A percentile compares a stretch with the other conserved stretches of the same genome.
Conservation (phyloP, 1,284 basidiomycete species). For the Austroboletus rostrupii region DNA sequence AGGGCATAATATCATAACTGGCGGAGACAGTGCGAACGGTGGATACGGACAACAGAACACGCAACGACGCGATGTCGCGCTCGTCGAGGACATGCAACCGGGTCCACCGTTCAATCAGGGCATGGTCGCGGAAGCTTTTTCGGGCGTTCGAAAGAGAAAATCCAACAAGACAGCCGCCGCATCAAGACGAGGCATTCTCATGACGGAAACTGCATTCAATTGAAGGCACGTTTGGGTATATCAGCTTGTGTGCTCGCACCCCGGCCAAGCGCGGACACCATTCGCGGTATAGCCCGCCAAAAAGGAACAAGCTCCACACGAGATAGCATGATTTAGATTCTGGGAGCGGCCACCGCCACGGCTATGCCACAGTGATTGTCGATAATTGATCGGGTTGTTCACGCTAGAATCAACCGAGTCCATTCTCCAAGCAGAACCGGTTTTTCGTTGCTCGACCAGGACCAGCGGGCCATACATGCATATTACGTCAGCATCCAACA, state of each 20-base stretch:
- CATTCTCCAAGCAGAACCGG: constrained; percentile 1
- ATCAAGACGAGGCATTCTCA: background rate
- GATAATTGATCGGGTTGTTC: constrained; percentile 11
- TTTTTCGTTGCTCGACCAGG: background rate
- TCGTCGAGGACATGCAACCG: background rate
- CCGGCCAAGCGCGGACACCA: background rate
- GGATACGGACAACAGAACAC: background rate
- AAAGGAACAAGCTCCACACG: constrained; percentile 1
- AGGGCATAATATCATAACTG: background rate
- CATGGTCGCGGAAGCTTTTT: constrained; percentile 4
- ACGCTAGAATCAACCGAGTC: background rate
- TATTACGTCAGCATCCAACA: constrained; percentile 24
- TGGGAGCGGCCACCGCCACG: background rate
- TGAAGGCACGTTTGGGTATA: constrained; percentile 6
- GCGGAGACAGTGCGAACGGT: constrained; percentile 1
- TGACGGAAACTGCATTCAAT: constrained; percentile 8
- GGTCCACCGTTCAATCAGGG: background rate
- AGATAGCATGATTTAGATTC: background rate
- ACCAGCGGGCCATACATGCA: background rate
- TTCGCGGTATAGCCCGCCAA: background rate
- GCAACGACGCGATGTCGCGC: background rate
- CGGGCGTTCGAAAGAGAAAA: constrained; percentile 4
- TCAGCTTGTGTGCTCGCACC: background rate
- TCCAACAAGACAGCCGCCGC: background rate
- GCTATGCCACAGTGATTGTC: background rate